phyloP scores from a whole-genome alignment of 352 stramenopile species.

The Phytophthora niederhauseri region DNA sequence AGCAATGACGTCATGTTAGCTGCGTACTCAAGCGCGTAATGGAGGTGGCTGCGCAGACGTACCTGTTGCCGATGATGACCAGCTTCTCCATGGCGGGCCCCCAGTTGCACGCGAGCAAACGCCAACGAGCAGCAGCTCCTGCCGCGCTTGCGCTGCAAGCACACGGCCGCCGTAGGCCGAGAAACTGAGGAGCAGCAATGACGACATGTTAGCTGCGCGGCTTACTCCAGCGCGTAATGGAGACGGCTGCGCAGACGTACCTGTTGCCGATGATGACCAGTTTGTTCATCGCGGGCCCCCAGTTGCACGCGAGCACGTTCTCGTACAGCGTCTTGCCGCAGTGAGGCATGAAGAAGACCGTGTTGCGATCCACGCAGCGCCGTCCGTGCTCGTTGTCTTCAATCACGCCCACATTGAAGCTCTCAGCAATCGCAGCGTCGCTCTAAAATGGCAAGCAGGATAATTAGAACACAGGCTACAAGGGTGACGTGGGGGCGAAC shows the following conservation, averaged over 20 bases:
- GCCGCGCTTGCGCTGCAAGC: conserved; percentile 47
- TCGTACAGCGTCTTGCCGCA: conserved; percentile 88
- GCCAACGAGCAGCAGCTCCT: conserved; percentile 59
- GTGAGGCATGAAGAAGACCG: conserved; percentile 94
- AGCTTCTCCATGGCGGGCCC: conserved; percentile 41
- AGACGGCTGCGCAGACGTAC: conserved; percentile 7
- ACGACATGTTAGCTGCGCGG: conserved; percentile 9
- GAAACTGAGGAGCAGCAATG: conserved; percentile 53
- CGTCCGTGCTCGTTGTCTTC: conserved; percentile 67
- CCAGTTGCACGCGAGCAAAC: conserved; percentile 89
- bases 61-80: conserved; percentile 90
- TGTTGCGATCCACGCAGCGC: conserved; percentile 43
- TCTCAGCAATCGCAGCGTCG: conserved; percentile 54
- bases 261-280: conserved; percentile 91
- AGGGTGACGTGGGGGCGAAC: neutral
- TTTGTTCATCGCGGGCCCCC: conserved; percentile 42
- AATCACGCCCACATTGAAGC: conserved; percentile 55
- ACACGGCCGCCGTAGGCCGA: conserved; percentile 77
- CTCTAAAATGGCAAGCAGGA: conserved; percentile 39
- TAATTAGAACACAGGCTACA: neutral
- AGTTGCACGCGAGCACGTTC: conserved; percentile 90
- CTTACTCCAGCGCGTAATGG: neutral
- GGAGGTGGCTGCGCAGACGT: neutral
- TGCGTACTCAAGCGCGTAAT: neutral
- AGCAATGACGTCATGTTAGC: conserved; percentile 9